These are phyloP conservation scores for Penicillium sp. DNA, from an alignment of 2,329 filamentous ascomycete genomes.

Conservation along the genomic window DNA sequence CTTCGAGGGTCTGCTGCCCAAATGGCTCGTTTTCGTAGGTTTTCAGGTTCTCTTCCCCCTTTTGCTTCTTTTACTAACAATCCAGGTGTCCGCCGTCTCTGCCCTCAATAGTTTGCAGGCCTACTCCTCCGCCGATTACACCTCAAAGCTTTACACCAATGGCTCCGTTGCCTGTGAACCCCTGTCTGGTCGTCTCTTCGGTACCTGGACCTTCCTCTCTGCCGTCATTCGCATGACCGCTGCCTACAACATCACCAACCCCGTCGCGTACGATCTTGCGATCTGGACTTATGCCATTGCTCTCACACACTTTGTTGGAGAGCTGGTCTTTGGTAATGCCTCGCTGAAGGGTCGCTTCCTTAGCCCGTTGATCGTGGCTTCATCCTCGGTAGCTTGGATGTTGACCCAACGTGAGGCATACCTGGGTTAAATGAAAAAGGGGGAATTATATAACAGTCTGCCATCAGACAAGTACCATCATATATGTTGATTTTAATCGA, in stretches of 20 bases:
- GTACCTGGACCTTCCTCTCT: constrained; percentile 82
- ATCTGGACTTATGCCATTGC: constrained; percentile 81
- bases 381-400: constrained; percentile 62
- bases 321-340: constrained; percentile 77
- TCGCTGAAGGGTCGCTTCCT: constrained; percentile 61
- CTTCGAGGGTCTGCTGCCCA: constrained; percentile 57
- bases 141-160: constrained; percentile 74
- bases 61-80: constrained; percentile 3
- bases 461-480: neutral
- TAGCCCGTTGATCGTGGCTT: constrained; percentile 60
- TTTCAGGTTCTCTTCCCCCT: neutral
- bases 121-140: constrained; percentile 77
- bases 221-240: constrained; percentile 78
- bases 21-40: constrained; percentile 66
- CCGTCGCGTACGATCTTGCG: constrained; percentile 74
- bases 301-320: constrained; percentile 73
- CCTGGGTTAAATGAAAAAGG: constrained; percentile 15
- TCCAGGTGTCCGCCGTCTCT: constrained; percentile 72
- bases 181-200: constrained; percentile 77
- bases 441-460: neutral
- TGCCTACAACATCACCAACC: constrained; percentile 75
- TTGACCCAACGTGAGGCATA: constrained; percentile 53
- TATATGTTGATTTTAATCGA: neutral
- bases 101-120: constrained; percentile 83
- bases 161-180: constrained; percentile 64